These are phyloP conservation scores for Colletotrichum lini DNA, from an alignment of 2,329 filamentous ascomycete genomes.

Conservation along the genomic window DNA sequence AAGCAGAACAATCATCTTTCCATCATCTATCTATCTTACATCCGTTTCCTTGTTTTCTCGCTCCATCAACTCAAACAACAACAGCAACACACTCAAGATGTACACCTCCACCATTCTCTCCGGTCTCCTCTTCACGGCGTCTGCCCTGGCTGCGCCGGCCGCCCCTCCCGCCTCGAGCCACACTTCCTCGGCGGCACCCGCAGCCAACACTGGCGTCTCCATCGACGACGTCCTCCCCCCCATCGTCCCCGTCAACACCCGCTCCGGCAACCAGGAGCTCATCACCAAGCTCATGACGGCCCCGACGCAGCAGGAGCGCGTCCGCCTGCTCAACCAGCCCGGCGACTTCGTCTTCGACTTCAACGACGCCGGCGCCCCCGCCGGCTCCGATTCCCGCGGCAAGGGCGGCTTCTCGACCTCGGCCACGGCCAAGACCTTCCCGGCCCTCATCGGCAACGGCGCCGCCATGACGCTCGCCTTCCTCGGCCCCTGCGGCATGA, in stretches of 20 bases:
- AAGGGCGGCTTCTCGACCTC: constrained; percentile 56
- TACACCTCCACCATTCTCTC: constrained; percentile 38
- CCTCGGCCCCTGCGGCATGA: constrained; percentile 65
- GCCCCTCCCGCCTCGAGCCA: constrained; percentile 28
- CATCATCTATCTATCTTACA: not conserved
- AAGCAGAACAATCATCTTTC: not conserved
- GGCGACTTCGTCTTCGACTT: constrained; percentile 62
- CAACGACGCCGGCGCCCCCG: constrained; percentile 45
- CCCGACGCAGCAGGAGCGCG: constrained; percentile 49
- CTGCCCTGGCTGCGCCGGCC: constrained; percentile 42
- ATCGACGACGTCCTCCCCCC: constrained; percentile 47
- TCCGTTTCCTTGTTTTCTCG: constrained; percentile 13
- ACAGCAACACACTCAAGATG: constrained; percentile 30
- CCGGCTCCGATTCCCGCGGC: constrained; percentile 45
- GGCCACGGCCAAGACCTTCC: constrained; percentile 63
- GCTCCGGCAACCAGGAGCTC: constrained; percentile 61
- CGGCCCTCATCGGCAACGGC: constrained; percentile 64
- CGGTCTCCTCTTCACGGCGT: constrained; percentile 38
- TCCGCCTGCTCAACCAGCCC: constrained; percentile 51
- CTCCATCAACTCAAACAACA: constrained; percentile 5
- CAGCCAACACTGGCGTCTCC: constrained; percentile 25
- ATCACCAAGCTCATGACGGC: constrained; percentile 59
- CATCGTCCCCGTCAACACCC: constrained; percentile 57
- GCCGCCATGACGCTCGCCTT: constrained; percentile 64
- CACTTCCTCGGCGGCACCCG: not conserved